These are phyloP conservation scores for Globisporangium nagaii DNA, from an alignment of 352 stramenopile species.

Conservation along the genomic window DNA sequence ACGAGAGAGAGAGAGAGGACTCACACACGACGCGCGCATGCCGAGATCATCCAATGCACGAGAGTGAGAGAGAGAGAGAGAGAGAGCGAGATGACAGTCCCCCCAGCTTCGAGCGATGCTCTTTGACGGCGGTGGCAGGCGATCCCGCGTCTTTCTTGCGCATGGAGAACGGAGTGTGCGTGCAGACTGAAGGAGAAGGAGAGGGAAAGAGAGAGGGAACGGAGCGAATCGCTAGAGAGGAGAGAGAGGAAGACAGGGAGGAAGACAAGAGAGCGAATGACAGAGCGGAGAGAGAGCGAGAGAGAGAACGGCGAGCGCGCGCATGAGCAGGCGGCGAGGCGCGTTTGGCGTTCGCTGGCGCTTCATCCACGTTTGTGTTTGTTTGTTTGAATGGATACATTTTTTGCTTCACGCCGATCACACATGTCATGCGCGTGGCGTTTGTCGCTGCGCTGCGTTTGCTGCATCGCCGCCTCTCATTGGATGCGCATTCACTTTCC, in stretches of 20 bases:
- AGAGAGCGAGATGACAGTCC: background rate
- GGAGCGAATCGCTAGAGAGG: background rate
- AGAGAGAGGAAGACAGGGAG: background rate
- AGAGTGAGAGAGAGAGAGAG: background rate
- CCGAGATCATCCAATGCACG: background rate
- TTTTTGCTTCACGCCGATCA: background rate
- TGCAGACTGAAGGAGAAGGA: background rate
- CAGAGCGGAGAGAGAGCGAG: background rate
- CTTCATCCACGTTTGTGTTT: slow-evolving; percentile 1
- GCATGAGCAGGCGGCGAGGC: background rate
- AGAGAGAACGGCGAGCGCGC: background rate
- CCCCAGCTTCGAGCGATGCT: background rate
- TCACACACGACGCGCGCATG: background rate
- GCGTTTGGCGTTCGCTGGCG: background rate
- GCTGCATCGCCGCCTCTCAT: too few relatives aligned
- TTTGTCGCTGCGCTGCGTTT: too few relatives aligned
- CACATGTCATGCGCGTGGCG: too few relatives aligned
- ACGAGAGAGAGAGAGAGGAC: too few relatives aligned
- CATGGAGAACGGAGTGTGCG: background rate
- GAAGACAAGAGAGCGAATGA: background rate
- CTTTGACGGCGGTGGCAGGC: too few relatives aligned
- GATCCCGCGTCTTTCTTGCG: background rate
- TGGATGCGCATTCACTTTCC: too few relatives aligned
- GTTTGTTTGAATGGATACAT: slow-evolving; percentile 5
- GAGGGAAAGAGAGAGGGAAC: background rate